A percentile compares a stretch with the other conserved stretches of the same genome.
phyloP scores from a whole-genome alignment of 768 basidiomycete species.

The Royoungia palumana region DNA sequence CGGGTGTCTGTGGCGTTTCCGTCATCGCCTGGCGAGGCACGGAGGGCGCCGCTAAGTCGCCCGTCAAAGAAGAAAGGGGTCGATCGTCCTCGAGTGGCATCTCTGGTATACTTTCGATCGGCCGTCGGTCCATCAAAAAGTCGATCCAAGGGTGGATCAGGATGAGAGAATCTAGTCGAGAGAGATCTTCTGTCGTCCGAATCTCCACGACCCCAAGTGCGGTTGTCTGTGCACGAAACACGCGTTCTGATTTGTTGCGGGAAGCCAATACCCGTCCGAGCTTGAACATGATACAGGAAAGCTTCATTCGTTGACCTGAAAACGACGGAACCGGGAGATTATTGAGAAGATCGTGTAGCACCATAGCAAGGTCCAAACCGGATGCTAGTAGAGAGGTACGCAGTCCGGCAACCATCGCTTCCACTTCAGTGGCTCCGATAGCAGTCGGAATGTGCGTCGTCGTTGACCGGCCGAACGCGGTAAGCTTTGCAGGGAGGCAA shows the following conservation, averaged over 20 bases:
- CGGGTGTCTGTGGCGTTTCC: no score
- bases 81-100: no score
- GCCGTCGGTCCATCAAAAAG: background rate
- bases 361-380: background rate
- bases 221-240: background rate
- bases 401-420: background rate
- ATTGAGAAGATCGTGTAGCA: background rate
- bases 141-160: constrained; percentile 7
- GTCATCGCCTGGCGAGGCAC: no score
- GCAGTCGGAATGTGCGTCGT: background rate
- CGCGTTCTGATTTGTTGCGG: background rate
- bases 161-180: background rate
- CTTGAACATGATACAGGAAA: constrained; percentile 1
- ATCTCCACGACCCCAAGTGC: constrained; percentile 1
- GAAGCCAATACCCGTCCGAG: background rate
- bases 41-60: no score
- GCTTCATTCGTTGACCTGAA: background rate
- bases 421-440: background rate
- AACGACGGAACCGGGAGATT: background rate
- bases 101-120: no score
- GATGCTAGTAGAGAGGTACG: background rate
- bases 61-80: no score
- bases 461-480: background rate
- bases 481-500: background rate
- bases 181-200: background rate